Evolutionary conservation across 352 stramenopile species (phyloP).

Genomic region (Plasmopara muralis): DNA sequence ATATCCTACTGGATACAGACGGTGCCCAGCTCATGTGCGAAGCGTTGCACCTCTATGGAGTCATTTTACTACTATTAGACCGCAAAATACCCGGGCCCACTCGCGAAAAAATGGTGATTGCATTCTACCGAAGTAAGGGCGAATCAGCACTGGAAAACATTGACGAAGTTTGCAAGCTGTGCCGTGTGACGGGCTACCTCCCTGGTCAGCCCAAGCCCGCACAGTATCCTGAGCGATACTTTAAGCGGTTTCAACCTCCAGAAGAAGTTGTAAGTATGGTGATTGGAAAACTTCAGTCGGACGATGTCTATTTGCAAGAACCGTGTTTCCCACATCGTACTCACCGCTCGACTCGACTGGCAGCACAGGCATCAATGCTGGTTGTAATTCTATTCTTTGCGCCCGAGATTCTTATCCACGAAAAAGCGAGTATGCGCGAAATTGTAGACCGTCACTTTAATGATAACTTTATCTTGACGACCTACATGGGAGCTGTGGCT

Average conservation of each 20-base stretch:
- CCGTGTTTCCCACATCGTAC: constrained; percentile 89
- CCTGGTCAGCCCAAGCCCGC: constrained; percentile 76
- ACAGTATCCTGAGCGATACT: constrained; percentile 85
- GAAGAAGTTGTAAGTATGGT: constrained; percentile 90
- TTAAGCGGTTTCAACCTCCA: constrained; percentile 81
- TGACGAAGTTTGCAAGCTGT: constrained; percentile 89
- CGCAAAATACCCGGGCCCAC: constrained; percentile 82
- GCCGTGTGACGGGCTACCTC: constrained; percentile 86
- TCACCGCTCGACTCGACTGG: constrained; percentile 88
- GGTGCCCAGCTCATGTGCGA: constrained; percentile 93
- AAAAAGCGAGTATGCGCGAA: constrained; percentile 90
- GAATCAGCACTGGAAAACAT: constrained; percentile 87
- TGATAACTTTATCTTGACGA: constrained; percentile 94
- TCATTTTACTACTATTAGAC: constrained; percentile 93
- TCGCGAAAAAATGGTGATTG: constrained; percentile 90
- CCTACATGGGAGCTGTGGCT: constrained; percentile 92
- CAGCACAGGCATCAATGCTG: constrained; percentile 89
- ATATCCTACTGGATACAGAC: constrained; percentile 91
- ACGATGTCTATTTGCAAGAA: constrained; percentile 92
- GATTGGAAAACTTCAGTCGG: constrained; percentile 90
- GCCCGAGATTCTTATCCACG: constrained; percentile 87
- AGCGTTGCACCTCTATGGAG: constrained; percentile 91
- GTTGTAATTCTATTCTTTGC: constrained; percentile 95
- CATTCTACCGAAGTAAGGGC: constrained; percentile 83
- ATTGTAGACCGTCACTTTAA: constrained; percentile 95